Percentiles rank a stretch among this genome's conserved stretches.
phyloP scores from a whole-genome alignment of 495 filamentous ascomycete genomes.

The Podospora fimiseda region DNA sequence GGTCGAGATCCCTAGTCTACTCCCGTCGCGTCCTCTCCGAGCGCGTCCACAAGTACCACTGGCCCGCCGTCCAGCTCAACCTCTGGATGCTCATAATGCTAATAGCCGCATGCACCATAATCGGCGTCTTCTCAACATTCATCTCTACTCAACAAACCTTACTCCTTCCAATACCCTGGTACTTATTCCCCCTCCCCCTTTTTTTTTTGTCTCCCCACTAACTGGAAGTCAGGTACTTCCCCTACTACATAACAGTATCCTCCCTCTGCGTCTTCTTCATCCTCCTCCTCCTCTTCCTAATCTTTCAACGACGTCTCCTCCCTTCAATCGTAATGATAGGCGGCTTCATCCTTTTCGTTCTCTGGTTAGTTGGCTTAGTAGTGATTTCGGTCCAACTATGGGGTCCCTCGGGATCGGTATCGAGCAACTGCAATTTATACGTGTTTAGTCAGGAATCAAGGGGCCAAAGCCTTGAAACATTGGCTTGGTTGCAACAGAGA shows the following conservation, averaged over 20 bases:
- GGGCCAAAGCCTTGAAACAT: slow-evolving; percentile 61
- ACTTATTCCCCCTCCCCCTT: slow-evolving; percentile 23
- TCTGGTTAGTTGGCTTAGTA: slow-evolving; percentile 89
- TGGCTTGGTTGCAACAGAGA: slow-evolving; percentile 83
- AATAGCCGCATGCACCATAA: slow-evolving; percentile 64
- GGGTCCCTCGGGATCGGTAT: slow-evolving; percentile 67
- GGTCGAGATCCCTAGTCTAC: slow-evolving; percentile 31
- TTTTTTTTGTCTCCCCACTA: background rate
- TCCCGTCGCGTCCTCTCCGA: slow-evolving; percentile 32
- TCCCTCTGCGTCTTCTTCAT: slow-evolving; percentile 70
- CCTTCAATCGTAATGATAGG: slow-evolving; percentile 85
- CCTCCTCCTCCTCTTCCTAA: slow-evolving; percentile 61
- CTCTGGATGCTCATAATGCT: slow-evolving; percentile 89
- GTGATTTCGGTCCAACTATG: slow-evolving; percentile 87
- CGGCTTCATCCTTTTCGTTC: slow-evolving; percentile 87
- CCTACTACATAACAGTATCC: slow-evolving; percentile 75
- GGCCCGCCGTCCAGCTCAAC: slow-evolving; percentile 89
- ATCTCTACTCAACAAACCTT: slow-evolving; percentile 71
- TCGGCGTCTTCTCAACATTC: slow-evolving; percentile 84
- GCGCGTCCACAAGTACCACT: slow-evolving; percentile 70
- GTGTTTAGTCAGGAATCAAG: slow-evolving; percentile 50
- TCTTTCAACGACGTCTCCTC: slow-evolving; percentile 70
- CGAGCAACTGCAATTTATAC: slow-evolving; percentile 73
- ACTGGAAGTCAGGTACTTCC: slow-evolving; percentile 66
- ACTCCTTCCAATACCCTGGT: slow-evolving; percentile 75